Conservation (phyloP, 495 filamentous ascomycete species). For the Podospora didyma region DNA sequence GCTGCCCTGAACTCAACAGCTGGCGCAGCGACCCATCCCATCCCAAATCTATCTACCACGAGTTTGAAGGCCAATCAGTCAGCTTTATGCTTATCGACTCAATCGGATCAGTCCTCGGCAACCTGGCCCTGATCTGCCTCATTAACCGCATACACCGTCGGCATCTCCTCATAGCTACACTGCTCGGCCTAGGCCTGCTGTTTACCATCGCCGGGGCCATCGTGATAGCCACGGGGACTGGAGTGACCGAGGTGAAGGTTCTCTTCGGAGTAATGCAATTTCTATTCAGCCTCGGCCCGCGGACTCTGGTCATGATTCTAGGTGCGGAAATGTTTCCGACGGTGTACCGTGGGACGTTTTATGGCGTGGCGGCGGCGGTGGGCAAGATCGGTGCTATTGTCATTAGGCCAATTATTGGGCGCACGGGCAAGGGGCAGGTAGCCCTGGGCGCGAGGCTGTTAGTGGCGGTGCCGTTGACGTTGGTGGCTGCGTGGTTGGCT, state of each 20-base stretch:
- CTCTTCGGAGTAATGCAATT: conserved; percentile 38
- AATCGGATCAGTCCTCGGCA: conserved; percentile 30
- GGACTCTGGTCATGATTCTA: conserved; percentile 41
- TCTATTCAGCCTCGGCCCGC: conserved; percentile 38
- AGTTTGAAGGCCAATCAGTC: conserved; percentile 13
- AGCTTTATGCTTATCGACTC: conserved; percentile 30
- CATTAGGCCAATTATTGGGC: conserved; percentile 48
- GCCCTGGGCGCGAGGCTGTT: conserved; percentile 10
- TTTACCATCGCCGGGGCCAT: conserved; percentile 25
- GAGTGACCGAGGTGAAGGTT: conserved; percentile 11
- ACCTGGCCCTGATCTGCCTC: conserved; percentile 20
- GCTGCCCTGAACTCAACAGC: conserved; percentile 1
- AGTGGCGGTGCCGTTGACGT: not conserved
- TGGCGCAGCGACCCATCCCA: conserved; percentile 9
- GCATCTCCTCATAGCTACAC: conserved; percentile 22
- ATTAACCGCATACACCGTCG: conserved; percentile 30
- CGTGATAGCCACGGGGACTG: conserved; percentile 8
- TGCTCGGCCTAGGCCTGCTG: conserved; percentile 21
- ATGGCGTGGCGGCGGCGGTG: conserved; percentile 51
- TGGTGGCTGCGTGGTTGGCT: too few relatives aligned
- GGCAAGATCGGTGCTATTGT: conserved; percentile 59
- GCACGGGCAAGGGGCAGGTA: not conserved
- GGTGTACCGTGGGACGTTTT: conserved; percentile 53
- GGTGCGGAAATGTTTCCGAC: conserved; percentile 61
- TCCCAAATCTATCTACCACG: conserved; percentile 11